Base-by-base conservation (phyloP, 371 early-diverging fungal species). In the Mucor circinelloides region DNA sequence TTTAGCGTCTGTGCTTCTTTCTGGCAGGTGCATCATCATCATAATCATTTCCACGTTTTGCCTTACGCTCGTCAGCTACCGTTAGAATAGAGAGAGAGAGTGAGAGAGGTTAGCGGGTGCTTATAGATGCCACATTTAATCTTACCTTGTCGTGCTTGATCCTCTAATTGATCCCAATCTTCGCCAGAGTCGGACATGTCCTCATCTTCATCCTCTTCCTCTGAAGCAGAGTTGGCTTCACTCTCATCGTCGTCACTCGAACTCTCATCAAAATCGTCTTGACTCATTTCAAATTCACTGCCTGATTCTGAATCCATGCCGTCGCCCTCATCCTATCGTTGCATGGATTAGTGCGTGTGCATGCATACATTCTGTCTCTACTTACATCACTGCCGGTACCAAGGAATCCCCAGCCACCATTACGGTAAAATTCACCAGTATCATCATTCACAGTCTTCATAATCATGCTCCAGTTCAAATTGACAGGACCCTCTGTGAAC, bases 381-480 rank as follows among this genome's bases (percentile, higher is more conserved):
- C 52, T 52, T 52, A 52, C 64, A 74, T 91, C 92, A 57, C 82
- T 79, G 34, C 92, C 92, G 19, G 83, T 77, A n/a, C 86, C 90
- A 76, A 95, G 80, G 84, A 97, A 96, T 54, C 85, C 81, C 99
- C 99, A 99, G 25, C 98, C 99, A 50, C 99, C 99, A 44, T 93
- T 91, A 65, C 90, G 89, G 81, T 94, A 99, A 82, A 99, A 99
- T 28, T 88, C 94, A 10, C 90, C 92, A 0, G 99, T 99, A 74
- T 99, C 96, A 38, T 96, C 93, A 69, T 94, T 93, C 56, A 99
- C 93, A 0, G 98, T 99, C 78, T 97, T 99, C 96, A 99, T 95
- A 73, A 99, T 99, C 77, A 93, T 93, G 13, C 91, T 80, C 99
- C 99, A 99, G 75, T 95, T 96, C 69, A 99, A 89, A 75, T 98